Evolutionary conservation across 495 filamentous ascomycete genomes (phyloP).

Genomic region (Niebla homalea): DNA sequence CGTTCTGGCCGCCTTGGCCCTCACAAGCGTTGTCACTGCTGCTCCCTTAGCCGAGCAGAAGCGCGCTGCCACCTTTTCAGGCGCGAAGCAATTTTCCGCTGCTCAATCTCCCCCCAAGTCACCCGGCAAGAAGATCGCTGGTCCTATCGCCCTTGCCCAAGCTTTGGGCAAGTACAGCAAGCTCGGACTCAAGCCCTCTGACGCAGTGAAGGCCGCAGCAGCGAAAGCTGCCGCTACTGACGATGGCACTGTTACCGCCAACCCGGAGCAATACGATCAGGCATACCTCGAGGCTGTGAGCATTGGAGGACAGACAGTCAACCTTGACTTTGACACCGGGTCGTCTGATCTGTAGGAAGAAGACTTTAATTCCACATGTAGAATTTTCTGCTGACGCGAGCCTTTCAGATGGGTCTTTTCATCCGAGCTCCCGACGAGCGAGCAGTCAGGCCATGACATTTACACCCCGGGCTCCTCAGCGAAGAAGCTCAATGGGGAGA

Average conservation of each 20-base stretch:
- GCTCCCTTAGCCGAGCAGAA: slow-evolving; percentile 5
- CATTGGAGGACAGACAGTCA: slow-evolving; percentile 47
- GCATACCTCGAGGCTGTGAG: slow-evolving; percentile 56
- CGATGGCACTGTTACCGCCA: slow-evolving; percentile 35
- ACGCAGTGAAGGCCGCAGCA: slow-evolving; percentile 23
- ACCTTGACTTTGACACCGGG: slow-evolving; percentile 63
- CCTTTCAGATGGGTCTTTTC: slow-evolving; percentile 39
- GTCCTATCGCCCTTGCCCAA: slow-evolving; percentile 29
- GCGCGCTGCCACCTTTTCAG: slow-evolving; percentile 2
- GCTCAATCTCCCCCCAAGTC: slow-evolving; percentile 6
- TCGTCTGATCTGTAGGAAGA: slow-evolving; percentile 55
- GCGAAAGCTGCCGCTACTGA: slow-evolving; percentile 30
- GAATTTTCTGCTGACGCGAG: slow-evolving; percentile 5
- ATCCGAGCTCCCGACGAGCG: slow-evolving; percentile 30
- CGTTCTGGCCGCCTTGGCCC: slow-evolving; percentile 11
- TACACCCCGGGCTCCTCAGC: slow-evolving; percentile 42
- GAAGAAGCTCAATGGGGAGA: slow-evolving; percentile 39
- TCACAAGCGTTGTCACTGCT: slow-evolving; percentile 4
- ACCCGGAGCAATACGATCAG: slow-evolving; percentile 42
- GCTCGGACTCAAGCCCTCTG: slow-evolving; percentile 22
- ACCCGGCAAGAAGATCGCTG: slow-evolving; percentile 16
- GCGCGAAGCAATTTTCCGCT: slow-evolving; percentile 7
- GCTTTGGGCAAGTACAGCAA: slow-evolving; percentile 33
- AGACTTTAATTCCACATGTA: background rate
- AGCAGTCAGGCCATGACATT: slow-evolving; percentile 41